Conservation (phyloP, 352 stramenopile species). For the Phytopythium aichiense region DNA sequence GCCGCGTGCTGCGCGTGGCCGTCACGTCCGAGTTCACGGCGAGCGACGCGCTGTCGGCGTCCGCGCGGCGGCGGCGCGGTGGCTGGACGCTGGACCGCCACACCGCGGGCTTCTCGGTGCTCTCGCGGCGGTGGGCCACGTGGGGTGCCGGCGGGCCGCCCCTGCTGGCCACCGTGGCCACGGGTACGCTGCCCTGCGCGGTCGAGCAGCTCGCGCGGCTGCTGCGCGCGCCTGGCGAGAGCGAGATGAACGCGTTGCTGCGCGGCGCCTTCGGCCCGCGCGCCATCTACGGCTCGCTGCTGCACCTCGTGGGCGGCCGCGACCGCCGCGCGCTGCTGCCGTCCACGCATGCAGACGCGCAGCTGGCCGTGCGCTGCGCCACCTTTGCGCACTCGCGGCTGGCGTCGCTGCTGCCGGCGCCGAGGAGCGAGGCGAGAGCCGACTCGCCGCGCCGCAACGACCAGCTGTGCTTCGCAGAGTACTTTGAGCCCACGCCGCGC, state of each 20-base stretch:
- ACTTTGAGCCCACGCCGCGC: constrained; percentile 16
- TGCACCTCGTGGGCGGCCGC: constrained; percentile 18
- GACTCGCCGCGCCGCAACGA: constrained; percentile 10
- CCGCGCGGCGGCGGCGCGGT: constrained; percentile 8
- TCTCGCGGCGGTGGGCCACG: constrained; percentile 8
- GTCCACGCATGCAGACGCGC: constrained; percentile 6
- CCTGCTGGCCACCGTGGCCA: constrained; percentile 19
- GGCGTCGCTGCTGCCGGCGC: background rate
- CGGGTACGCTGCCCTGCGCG: constrained; percentile 16
- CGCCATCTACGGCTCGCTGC: constrained; percentile 36
- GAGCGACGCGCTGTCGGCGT: constrained; percentile 13
- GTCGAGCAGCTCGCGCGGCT: constrained; percentile 18
- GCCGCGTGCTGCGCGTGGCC: constrained; percentile 19
- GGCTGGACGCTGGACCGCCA: constrained; percentile 21
- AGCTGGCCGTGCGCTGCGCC: constrained; percentile 28
- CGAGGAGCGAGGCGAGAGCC: background rate
- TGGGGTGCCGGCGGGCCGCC: background rate
- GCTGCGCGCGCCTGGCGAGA: constrained; percentile 23
- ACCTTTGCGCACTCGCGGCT: constrained; percentile 21
- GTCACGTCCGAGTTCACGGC: constrained; percentile 14
- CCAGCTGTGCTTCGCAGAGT: constrained; percentile 27
- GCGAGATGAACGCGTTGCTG: constrained; percentile 31
- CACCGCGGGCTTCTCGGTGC: constrained; percentile 15
- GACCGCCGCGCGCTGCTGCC: constrained; percentile 8
- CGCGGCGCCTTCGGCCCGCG: constrained; percentile 20